Base-by-base conservation (phyloP, 2,329 filamentous ascomycete genomes). In the Fusarium mexicanum region DNA sequence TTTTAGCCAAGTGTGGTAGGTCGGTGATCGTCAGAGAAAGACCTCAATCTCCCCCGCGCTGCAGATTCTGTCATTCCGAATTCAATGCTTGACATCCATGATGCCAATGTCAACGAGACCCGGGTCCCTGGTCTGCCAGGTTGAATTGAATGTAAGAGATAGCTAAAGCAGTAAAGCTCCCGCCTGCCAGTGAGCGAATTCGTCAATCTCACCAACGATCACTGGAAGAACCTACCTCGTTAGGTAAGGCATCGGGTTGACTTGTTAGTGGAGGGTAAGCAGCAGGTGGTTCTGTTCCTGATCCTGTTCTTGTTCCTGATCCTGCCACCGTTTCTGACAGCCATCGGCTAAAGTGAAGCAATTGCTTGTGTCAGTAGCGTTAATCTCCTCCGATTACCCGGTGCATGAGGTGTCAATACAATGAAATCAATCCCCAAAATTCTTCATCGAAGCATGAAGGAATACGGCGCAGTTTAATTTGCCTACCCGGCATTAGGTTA, bases 121-220 rank as follows among this genome's bases (percentile, higher is more conserved):
- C 64, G 47, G 40, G 51, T 64, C 67, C 69, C 66, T 33, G 57
- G 65, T 67, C 67, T 68, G 46, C 66, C 48, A 53, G 71, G 71
- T 65, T 46, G 33, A 54, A 44, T 41, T 38, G 38, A 54, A 58
- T 63, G 61, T 60, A 24, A 60, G 51, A 35, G n/a, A 46, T 33
- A 18, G 59, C 71, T 51, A 67, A 68, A 61, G 53, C 59, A 71
- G 71, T 60, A 67, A 71, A 50, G 67, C 53, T 59, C 54, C 71
- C 67, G 67, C 48, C 67, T 71, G 50, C 48, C 67, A 59, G 59
- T 70, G 67, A 65, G 60, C 58, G 29, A 72, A 59, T 67, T 59
- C 64, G 55, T 69, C 71, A 65, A 69, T 61, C 67, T 69, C 50
- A 50, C 38, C 47, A 59, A 50, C 35, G 53, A 40, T 57, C 37